Evolutionary conservation across 1,284 basidiomycete species (phyloP), one percentile per base, ranked within the genome.

Genomic region (Trichosporon inkin): DNA sequence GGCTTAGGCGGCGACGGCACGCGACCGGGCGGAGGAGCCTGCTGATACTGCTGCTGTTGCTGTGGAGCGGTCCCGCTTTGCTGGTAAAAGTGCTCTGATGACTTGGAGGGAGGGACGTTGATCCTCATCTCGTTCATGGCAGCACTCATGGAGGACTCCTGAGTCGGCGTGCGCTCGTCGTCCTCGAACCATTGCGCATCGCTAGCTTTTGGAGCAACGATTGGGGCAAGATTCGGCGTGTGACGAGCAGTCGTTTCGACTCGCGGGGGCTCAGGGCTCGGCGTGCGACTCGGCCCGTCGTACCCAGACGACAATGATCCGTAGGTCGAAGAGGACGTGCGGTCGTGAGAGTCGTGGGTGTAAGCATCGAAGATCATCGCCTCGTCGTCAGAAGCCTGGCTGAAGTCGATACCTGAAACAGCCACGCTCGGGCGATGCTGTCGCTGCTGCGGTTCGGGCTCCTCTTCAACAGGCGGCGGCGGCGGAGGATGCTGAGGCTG

Each of bases 301-400:
- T 70, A 72, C 20, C 69, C 73, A 5, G 44, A 49, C 6, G 86
- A 83, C 0, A 69, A 51, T 4, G 75, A 76, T 44, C 67, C 68
- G 10, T 66, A 61, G 14, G 69, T 57, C 10, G 63, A 61, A 7
- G 44, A 32, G 24, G 62, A 60, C 13, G 58, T 56, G 41, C 60
- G 60, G 11, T 63, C 62, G 19, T 72, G 61, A n/a, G 79, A 84
- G 22, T 28, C 44, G 22, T 49, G 44, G 14, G 44, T 49, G 72
- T 94, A 93, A 2, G 89, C 84, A 67, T 92, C 91, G 71, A 88
- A 90, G 65, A 93, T 92, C 32, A 83, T 83, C 3, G 84, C 78
- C 68, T 92, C 90, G 64, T 90, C 89, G 60, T 85, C 87, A 68
- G 86, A 89, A 32, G 44, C 44, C 16, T 49, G 44, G 44, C 44